Base-by-base conservation (phyloP, 1,284 basidiomycete species). In the Hymenochaete sp. region DNA sequence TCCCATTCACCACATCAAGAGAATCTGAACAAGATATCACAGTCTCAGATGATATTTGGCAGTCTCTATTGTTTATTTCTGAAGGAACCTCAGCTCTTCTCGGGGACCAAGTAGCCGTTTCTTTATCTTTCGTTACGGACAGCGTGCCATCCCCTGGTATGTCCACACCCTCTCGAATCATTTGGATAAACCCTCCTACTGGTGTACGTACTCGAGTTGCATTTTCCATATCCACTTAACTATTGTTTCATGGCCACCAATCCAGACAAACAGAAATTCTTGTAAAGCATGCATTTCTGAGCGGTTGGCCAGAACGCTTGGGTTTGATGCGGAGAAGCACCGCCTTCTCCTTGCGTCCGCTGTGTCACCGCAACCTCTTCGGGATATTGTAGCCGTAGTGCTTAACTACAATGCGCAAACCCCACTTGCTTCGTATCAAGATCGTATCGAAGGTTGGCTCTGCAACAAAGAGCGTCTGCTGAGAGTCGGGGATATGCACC, bases 41-140 rank as follows among this genome's bases (percentile, higher is more conserved):
- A 19, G 46, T 47, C 14, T 26, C 46, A 7, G 39, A 36, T 11
- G 26, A 47, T 19, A 7, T 47, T 9, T 47, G 46, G 46, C 29
- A 29, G 8, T 42, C 32, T 9, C 39, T 47, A 4, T 16, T 47
- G 16, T 47, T 42, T 22, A 22, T 45, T 14, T 29, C 32, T 18
- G 39, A 35, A 16, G 16, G 18, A n/a, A 31, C 36, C 3, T 14
- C 16, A 14, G 25, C 26, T 16, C 35, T 10, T n/a, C n/a, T n/a
- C 4, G 4, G 3, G 14, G n/a, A 2, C 21, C 7, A 28, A 37
- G 21, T 47, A 2, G 46, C 40, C 22, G 36, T 42, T 6, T 47
- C 46, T 27, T 19, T 47, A n/a, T 13, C 16, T 21, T 31, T 45
- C 26, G 19, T 22, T n/a, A n/a, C n/a, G n/a, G n/a, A n/a, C n/a